A percentile compares a stretch with the other conserved stretches of the same genome.
These are phyloP conservation scores for Trichoderma virens DNA, from an alignment of 495 filamentous ascomycete species.

Conservation along the genomic window DNA sequence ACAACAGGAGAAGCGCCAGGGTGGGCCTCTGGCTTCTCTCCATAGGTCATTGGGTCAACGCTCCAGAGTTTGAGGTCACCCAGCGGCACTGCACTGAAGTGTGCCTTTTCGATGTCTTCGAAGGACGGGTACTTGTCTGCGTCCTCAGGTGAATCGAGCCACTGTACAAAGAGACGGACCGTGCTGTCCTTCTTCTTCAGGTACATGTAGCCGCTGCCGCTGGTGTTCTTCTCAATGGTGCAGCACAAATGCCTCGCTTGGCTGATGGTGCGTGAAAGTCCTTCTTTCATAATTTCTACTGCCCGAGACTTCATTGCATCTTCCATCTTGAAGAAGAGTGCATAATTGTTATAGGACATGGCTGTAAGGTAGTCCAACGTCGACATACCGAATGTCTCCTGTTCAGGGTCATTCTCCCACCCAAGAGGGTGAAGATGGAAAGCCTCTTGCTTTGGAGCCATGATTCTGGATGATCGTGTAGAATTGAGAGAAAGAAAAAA, in stretches of 20 bases:
- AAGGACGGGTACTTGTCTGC: conserved; percentile 20
- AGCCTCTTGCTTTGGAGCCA: conserved; percentile 14
- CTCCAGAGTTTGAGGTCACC: conserved; percentile 27
- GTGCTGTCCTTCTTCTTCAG: conserved; percentile 35
- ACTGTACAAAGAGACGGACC: conserved; percentile 34
- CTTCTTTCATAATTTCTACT: conserved; percentile 23
- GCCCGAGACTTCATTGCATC: conserved; percentile 25
- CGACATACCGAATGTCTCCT: conserved; percentile 22
- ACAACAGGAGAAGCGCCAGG: conserved; percentile 26
- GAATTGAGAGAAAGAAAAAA: neutral
- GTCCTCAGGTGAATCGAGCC: conserved; percentile 27
- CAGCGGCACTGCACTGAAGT: conserved; percentile 23
- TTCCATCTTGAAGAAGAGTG: conserved; percentile 32
- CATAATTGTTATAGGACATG: conserved; percentile 28
- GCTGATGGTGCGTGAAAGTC: conserved; percentile 34
- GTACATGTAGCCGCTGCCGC: conserved; percentile 28
- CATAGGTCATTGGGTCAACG: conserved; percentile 31
- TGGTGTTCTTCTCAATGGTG: conserved; percentile 31
- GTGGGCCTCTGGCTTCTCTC: conserved; percentile 31
- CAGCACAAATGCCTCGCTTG: conserved; percentile 36
- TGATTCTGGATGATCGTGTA: neutral
- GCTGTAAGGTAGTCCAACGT: conserved; percentile 27
- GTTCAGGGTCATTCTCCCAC: conserved; percentile 22
- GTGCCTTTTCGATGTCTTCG: conserved; percentile 22
- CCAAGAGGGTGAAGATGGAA: conserved; percentile 20